A percentile compares a stretch with the other conserved stretches of the same genome.
These are phyloP conservation scores for Globisporangium barbulae DNA, from an alignment of 352 stramenopile genomes.

Conservation along the genomic window DNA sequence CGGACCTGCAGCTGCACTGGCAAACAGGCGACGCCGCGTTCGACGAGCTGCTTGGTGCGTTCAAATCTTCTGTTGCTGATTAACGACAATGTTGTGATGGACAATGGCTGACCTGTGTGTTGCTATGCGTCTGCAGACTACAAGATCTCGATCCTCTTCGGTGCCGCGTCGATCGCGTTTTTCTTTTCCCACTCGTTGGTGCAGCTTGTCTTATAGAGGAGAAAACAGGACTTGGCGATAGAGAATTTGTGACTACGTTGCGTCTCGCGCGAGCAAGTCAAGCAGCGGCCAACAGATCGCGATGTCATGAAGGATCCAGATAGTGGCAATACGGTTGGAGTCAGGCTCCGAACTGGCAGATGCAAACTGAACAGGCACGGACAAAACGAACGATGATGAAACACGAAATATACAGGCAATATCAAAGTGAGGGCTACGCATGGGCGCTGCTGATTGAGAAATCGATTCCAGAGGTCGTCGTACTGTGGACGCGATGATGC, in stretches of 20 bases:
- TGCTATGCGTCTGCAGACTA: slow-evolving; percentile 42
- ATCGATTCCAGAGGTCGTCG: too few species aligned
- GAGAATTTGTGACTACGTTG: background rate
- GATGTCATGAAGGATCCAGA: background rate
- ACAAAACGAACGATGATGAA: too few species aligned
- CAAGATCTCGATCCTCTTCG: slow-evolving; percentile 80
- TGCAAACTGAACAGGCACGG: too few species aligned
- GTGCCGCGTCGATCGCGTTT: slow-evolving; percentile 49
- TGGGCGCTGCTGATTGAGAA: too few species aligned
- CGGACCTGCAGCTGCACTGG: slow-evolving; percentile 59
- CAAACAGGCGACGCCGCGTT: slow-evolving; percentile 48
- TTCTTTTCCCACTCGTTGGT: slow-evolving; percentile 68
- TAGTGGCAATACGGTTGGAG: too few species aligned
- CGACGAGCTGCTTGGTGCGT: slow-evolving; percentile 71
- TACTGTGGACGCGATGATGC: too few species aligned
- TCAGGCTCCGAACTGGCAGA: too few species aligned
- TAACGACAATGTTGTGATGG: slow-evolving; percentile 1
- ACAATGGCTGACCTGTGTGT: background rate
- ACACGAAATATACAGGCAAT: too few species aligned
- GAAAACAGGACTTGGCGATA: background rate
- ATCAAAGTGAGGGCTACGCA: too few species aligned
- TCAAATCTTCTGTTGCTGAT: background rate
- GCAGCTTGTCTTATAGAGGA: slow-evolving; percentile 38
- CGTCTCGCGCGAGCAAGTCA: background rate
- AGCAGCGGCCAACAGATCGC: background rate